A percentile compares a stretch with the other conserved stretches of the same genome.
Evolutionary conservation across 371 early-diverging fungal genomes (phyloP).

Genomic region (Mortierella sp.): DNA sequence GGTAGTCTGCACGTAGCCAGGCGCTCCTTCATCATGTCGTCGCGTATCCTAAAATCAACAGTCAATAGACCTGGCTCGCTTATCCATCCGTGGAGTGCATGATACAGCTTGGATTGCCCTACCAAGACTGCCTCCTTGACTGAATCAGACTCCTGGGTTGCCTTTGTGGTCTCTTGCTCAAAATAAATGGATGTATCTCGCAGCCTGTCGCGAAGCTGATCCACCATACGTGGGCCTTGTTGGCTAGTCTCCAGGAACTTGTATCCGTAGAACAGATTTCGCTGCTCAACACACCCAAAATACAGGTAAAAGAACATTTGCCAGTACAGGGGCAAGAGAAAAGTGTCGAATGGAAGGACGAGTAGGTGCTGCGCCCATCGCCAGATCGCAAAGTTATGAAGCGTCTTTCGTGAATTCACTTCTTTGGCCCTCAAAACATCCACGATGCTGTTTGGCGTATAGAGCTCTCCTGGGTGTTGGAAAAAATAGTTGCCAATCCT

Average conservation of each 20-base stretch:
- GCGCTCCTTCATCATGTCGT: constrained; percentile 54
- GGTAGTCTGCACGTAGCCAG: constrained; percentile 52
- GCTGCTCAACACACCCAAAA: constrained; percentile 57
- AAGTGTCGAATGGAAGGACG: constrained; percentile 61
- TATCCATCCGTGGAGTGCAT: constrained; percentile 75
- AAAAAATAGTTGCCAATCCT: constrained; percentile 51
- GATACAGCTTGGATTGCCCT: constrained; percentile 59
- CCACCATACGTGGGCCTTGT: constrained; percentile 58
- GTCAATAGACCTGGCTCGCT: constrained; percentile 58
- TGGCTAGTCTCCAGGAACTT: constrained; percentile 55
- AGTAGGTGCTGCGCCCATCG: constrained; percentile 68
- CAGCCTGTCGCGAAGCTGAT: constrained; percentile 60
- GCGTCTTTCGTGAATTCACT: constrained; percentile 56
- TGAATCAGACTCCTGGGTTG: constrained; percentile 18
- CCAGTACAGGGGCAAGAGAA: constrained; percentile 63
- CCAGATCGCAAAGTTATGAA: constrained; percentile 67
- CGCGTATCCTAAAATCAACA: constrained; percentile 55
- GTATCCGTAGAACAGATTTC: constrained; percentile 57
- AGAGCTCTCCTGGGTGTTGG: constrained; percentile 43
- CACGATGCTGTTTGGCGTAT: constrained; percentile 42
- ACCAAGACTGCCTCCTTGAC: constrained; percentile 36
- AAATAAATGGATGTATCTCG: constrained; percentile 59
- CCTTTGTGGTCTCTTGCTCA: constrained; percentile 55
- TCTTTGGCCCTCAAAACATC: constrained; percentile 46
- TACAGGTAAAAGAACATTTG: constrained; percentile 77